Conservation (phyloP, 2,329 filamentous ascomycete species). For the Trichoderma hamatum region DNA sequence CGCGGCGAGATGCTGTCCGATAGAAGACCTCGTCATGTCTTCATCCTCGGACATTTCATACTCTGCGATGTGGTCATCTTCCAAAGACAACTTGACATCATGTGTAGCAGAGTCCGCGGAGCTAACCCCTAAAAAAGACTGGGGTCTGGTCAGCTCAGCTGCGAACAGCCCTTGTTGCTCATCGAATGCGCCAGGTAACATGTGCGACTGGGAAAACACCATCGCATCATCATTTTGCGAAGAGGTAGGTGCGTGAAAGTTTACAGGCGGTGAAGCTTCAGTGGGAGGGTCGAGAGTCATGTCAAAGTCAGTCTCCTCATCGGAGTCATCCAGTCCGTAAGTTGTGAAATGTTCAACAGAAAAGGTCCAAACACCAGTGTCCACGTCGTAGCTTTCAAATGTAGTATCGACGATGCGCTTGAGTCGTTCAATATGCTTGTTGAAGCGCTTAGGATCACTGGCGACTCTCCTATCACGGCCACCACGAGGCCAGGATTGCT, state of each 20-base stretch:
- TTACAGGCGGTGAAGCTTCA: conserved; percentile 27
- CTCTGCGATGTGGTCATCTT: conserved; percentile 73
- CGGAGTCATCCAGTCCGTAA: conserved; percentile 82
- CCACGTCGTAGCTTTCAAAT: conserved; percentile 77
- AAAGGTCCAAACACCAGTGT: conserved; percentile 88
- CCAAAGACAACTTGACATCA: conserved; percentile 60
- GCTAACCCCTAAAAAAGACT: conserved; percentile 93
- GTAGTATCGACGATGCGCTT: conserved; percentile 78
- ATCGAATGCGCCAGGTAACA: conserved; percentile 81
- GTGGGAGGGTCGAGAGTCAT: conserved; percentile 37
- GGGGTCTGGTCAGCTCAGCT: conserved; percentile 57
- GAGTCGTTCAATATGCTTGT: conserved; percentile 82
- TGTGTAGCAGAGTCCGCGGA: conserved; percentile 78
- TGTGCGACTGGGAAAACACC: conserved; percentile 54
- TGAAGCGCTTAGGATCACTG: conserved; percentile 64
- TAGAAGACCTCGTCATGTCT: conserved; percentile 78
- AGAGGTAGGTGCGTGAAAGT: conserved; percentile 32
- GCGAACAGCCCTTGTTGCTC: conserved; percentile 58
- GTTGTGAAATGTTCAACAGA: conserved; percentile 95
- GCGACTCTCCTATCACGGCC: conserved; percentile 59
- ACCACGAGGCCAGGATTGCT: conserved; percentile 86
- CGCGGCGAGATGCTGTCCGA: conserved; percentile 73
- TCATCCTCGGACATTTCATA: conserved; percentile 73
- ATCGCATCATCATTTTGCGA: conserved; percentile 56
- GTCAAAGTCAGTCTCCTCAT: conserved; percentile 67